Evolutionary conservation across 805 yeast genomes (phyloP).

Genomic region (Ogataea salicorniae): DNA sequence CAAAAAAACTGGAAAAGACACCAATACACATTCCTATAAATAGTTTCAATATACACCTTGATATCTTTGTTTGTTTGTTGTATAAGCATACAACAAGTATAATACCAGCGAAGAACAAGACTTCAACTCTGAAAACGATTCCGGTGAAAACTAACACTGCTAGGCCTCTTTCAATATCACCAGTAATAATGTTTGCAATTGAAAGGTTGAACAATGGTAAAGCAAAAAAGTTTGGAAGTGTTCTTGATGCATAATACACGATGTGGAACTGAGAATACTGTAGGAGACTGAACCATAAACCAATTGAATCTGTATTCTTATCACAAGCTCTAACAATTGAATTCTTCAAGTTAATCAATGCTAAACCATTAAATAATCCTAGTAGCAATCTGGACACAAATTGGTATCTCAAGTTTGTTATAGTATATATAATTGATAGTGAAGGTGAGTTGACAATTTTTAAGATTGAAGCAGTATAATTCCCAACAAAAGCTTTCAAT

Average conservation of each 20-base stretch:
- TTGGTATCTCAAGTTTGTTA: slow-evolving; percentile 48
- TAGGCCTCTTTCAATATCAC: slow-evolving; percentile 43
- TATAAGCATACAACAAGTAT: slow-evolving; percentile 43
- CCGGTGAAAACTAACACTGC: slow-evolving; percentile 57
- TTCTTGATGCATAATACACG: slow-evolving; percentile 72
- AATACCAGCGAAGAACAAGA: slow-evolving; percentile 49
- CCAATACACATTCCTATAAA: slow-evolving; percentile 52
- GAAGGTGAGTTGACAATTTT: neutral
- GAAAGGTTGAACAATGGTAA: slow-evolving; percentile 66
- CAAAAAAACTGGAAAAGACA: slow-evolving; percentile 35
- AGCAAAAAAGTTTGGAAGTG: slow-evolving; percentile 83
- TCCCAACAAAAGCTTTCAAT: slow-evolving; percentile 4
- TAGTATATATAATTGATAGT: slow-evolving; percentile 1
- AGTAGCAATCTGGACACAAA: slow-evolving; percentile 51
- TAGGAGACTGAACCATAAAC: slow-evolving; percentile 57
- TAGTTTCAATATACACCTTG: slow-evolving; percentile 35
- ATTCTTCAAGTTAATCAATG: slow-evolving; percentile 48
- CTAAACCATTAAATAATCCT: slow-evolving; percentile 55
- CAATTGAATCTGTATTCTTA: slow-evolving; percentile 24
- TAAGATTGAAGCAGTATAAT: slow-evolving; percentile 1
- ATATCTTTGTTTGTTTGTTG: slow-evolving; percentile 42
- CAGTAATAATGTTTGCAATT: slow-evolving; percentile 44
- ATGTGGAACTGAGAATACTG: slow-evolving; percentile 72
- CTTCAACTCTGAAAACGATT: slow-evolving; percentile 67
- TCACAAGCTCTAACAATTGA: slow-evolving; percentile 27